Conservation (phyloP, 768 basidiomycete genomes). For the Suillus ampliporus region DNA sequence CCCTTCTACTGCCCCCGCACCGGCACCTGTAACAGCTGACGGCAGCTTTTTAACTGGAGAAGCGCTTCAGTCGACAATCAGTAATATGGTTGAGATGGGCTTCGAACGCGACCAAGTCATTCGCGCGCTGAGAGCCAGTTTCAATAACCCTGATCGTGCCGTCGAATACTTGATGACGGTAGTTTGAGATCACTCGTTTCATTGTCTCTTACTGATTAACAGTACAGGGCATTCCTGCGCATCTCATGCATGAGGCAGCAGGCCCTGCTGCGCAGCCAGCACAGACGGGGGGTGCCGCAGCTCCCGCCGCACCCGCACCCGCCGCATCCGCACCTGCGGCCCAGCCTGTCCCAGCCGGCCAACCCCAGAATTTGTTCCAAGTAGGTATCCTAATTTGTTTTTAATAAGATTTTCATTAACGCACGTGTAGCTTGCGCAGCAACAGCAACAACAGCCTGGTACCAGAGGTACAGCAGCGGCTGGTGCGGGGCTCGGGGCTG, state of each 20-base stretch:
- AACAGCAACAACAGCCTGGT: constrained; percentile 54
- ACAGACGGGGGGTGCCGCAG: constrained; percentile 33
- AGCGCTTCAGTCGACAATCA: constrained; percentile 76
- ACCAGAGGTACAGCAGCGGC: constrained; percentile 39
- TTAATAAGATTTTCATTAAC: background rate
- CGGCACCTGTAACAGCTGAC: constrained; percentile 49
- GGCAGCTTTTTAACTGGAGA: constrained; percentile 77
- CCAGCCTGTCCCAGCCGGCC: constrained; percentile 44
- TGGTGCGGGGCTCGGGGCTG: constrained; percentile 32
- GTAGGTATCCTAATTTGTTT: constrained; percentile 43
- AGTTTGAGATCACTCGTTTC: constrained; percentile 34
- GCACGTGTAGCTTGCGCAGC: constrained; percentile 66
- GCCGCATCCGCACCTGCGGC: constrained; percentile 42
- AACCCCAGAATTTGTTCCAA: constrained; percentile 88
- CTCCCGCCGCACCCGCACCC: constrained; percentile 35
- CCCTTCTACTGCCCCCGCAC: constrained; percentile 33
- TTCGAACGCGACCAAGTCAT: constrained; percentile 85
- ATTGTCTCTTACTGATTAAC: constrained; percentile 17
- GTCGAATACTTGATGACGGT: constrained; percentile 98
- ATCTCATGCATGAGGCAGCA: constrained; percentile 56
- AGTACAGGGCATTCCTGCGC: constrained; percentile 78
- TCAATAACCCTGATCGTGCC: constrained; percentile 96
- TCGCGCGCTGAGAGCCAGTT: constrained; percentile 89
- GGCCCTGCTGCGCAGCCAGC: constrained; percentile 23
- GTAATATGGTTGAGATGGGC: constrained; percentile 93